A percentile compares a stretch with the other conserved stretches of the same genome.
These are phyloP conservation scores for Tubosaeta sp. DNA, from an alignment of 768 basidiomycete genomes.

Conservation along the genomic window DNA sequence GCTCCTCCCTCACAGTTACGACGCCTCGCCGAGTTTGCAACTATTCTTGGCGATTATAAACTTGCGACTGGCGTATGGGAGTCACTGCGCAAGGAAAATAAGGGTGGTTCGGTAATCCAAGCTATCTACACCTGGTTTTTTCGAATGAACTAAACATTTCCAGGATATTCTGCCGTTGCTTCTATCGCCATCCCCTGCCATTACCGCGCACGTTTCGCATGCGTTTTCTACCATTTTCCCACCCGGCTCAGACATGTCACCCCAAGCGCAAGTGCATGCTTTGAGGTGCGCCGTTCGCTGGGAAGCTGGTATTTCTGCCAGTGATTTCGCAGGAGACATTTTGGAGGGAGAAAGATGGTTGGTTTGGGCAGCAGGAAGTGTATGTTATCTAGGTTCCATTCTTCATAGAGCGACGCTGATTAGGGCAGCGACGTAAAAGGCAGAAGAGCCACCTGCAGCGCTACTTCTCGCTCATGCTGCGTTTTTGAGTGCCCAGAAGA, in stretches of 20 bases:
- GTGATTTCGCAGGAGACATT: conserved; percentile 52
- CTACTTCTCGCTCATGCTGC: conserved; percentile 81
- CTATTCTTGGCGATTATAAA: conserved; percentile 86
- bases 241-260: conserved; percentile 44
- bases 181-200: conserved; percentile 59
- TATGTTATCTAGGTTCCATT: conserved; percentile 35
- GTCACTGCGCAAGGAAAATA: conserved; percentile 77
- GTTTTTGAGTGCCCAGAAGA: conserved; percentile 56
- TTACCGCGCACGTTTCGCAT: conserved; percentile 57
- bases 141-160: conserved; percentile 7
- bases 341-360: conserved; percentile 83
- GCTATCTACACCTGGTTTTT: background rate
- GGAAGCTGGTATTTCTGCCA: conserved; percentile 58
- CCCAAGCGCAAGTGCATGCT: conserved; percentile 64
- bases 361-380: conserved; percentile 79
- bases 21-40: conserved; percentile 94
- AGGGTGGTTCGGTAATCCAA: conserved; percentile 69
- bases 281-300: conserved; percentile 70
- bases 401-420: conserved; percentile 21
- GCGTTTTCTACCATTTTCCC: conserved; percentile 50
- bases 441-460: conserved; percentile 78
- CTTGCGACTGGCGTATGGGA: conserved; percentile 85
- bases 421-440: conserved; percentile 42
- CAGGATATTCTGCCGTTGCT: conserved; percentile 83
- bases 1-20: conserved; percentile 65